phyloP scores from a whole-genome alignment of 371 early-diverging fungal species.

The Chytridiales sp. region DNA sequence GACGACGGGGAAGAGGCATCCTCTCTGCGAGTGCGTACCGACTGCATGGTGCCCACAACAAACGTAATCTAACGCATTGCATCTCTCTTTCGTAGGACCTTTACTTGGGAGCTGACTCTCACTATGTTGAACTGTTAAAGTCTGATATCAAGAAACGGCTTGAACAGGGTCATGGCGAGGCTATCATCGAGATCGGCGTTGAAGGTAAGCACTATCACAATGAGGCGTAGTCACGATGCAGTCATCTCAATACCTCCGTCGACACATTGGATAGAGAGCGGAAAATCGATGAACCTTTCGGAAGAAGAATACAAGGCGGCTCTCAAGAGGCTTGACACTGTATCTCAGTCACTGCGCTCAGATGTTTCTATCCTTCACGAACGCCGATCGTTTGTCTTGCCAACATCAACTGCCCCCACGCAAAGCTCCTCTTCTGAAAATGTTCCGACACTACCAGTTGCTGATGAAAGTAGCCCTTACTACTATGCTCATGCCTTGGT shows the following conservation, averaged over 20 bases:
- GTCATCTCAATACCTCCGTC: no score
- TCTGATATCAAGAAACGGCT: slow-evolving; percentile 53
- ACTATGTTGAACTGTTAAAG: slow-evolving; percentile 46
- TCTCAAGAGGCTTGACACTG: slow-evolving; percentile 46
- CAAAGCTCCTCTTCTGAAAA: slow-evolving; percentile 1
- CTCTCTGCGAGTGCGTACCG: no score
- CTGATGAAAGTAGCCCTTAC: slow-evolving; percentile 27
- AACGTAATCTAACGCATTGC: no score
- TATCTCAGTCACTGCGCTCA: slow-evolving; percentile 54
- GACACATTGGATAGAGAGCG: slow-evolving; percentile 68
- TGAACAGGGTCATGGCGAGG: slow-evolving; percentile 70
- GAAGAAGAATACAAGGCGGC: slow-evolving; percentile 58
- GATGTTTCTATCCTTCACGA: slow-evolving; percentile 68
- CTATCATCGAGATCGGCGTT: slow-evolving; percentile 71
- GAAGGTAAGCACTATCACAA: slow-evolving; percentile 65
- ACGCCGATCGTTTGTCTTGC: slow-evolving; percentile 30
- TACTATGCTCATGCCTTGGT: slow-evolving; percentile 58
- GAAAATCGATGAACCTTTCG: slow-evolving; percentile 64
- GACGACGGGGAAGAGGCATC: no score
- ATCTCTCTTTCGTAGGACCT: no score
- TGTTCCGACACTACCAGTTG: slow-evolving; percentile 20
- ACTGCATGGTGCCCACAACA: no score
- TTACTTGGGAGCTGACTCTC: slow-evolving; percentile 14
- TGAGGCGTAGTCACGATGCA: no score
- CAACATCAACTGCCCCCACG: slow-evolving; percentile 23